Conservation (phyloP, 2,329 filamentous ascomycete species). For the Stachybotrys chartarum region DNA sequence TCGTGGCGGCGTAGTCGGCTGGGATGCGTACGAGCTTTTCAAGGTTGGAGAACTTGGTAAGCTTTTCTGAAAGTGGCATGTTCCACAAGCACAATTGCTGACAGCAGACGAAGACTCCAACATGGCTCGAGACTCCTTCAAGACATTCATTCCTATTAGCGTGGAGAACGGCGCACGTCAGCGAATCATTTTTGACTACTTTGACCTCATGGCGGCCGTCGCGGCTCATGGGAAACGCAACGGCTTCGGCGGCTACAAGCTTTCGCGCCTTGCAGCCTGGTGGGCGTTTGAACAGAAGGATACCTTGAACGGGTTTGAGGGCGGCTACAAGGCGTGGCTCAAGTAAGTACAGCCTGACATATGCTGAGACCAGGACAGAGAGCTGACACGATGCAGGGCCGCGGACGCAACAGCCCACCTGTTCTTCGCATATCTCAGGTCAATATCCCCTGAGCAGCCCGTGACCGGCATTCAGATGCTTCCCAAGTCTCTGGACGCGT, state of each 20-base stretch:
- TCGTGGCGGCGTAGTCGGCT: conserved; percentile 84
- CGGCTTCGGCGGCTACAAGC: conserved; percentile 84
- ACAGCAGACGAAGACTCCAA: conserved; percentile 61
- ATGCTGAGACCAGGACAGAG: neutral
- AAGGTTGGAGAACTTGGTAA: conserved; percentile 85
- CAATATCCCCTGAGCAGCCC: conserved; percentile 72
- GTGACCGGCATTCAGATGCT: conserved; percentile 76
- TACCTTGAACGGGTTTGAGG: conserved; percentile 84
- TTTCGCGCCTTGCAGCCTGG: conserved; percentile 94
- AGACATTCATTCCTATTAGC: conserved; percentile 91
- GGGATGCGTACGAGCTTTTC: conserved; percentile 96
- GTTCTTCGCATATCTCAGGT: conserved; percentile 95
- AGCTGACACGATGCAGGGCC: conserved; percentile 46
- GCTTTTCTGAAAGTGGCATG: conserved; percentile 3
- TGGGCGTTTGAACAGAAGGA: conserved; percentile 95
- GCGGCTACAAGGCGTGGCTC: conserved; percentile 84
- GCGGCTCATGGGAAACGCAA: conserved; percentile 92
- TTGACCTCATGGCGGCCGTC: conserved; percentile 83
- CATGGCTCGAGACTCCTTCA: conserved; percentile 86
- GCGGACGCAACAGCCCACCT: conserved; percentile 94
- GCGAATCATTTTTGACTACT: conserved; percentile 92
- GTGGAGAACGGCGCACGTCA: conserved; percentile 80
- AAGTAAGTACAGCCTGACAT: conserved; percentile 42
- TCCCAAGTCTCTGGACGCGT: conserved; percentile 82
- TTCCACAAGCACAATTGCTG: neutral